Base-by-base conservation (phyloP, 176 grass and related monocot genomes). In the Dactylis glomerata region DNA sequence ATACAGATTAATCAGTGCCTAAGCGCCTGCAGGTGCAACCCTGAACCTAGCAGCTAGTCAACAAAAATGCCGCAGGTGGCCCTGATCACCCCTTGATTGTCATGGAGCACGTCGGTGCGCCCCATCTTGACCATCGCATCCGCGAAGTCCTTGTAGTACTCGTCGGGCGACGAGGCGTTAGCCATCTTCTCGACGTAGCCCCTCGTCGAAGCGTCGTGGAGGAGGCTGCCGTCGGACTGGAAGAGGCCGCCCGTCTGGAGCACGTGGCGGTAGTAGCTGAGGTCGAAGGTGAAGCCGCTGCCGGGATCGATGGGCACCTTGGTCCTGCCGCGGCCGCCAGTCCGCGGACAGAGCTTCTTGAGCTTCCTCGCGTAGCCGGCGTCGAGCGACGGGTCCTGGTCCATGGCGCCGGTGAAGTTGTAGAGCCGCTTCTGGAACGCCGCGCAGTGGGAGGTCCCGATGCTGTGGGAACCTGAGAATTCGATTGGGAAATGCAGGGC, bases 241-340 rank as follows among this genome's bases (percentile, higher is more conserved):
- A 92, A 92, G 22, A 92, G 68, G 1, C 87, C 90, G 8, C 87
- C 80, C 47, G 75, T 92, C 65, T 23, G 46, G 14, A 76, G 80
- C 40, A 92, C 90, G 67, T 86, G 83, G 12, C 74, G 83, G 87
- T 89, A 92, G 87, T 92, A 92, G 80, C 86, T 86, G n/a, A 92
- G 82, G 87, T 88, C 84, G 82, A 92, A 92, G 6, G 47, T 83
- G 68, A 67, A 73, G 34, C 54, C 65, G 66, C 87, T 92, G 47
- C 83, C 83, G 49, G 90, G 90, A 56, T 92, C 87, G 83, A 92
- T 41, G 19, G 84, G 67, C 73, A 92, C 90, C 86, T 83, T 86
- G 40, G 79, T 58, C 51, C 1, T 49, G 59, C 0, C 54, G 1
- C 8, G 49, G 36, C 6, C 19, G 52, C 17, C 32, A 47, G 7